A percentile compares a stretch with the other conserved stretches of the same genome.
Evolutionary conservation across 2,329 filamentous ascomycete species (phyloP).

Genomic region (Daldinia eschscholtzii): DNA sequence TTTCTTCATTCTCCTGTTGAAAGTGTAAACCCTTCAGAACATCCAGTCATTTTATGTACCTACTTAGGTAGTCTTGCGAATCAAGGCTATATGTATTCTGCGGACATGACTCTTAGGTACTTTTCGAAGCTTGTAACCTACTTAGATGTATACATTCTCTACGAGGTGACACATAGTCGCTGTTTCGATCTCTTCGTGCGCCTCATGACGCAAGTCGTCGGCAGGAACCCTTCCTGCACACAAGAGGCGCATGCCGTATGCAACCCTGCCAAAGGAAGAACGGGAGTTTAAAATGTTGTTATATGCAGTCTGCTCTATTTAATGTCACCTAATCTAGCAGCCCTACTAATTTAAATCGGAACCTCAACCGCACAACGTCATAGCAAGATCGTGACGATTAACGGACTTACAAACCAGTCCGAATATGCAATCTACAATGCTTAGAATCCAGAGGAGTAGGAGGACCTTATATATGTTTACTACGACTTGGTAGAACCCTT

Average conservation of each 20-base stretch:
- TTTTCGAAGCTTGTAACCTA: not conserved
- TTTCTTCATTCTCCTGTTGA: not conserved
- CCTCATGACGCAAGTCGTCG: slow-evolving; percentile 34
- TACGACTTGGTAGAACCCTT: not conserved
- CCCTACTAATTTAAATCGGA: not conserved
- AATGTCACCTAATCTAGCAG: slow-evolving; percentile 7
- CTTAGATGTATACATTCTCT: not conserved
- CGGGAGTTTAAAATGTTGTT: slow-evolving; percentile 13
- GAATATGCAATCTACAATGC: not conserved
- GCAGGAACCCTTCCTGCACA: slow-evolving; percentile 28
- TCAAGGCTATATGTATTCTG: not conserved
- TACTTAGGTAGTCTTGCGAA: not conserved
- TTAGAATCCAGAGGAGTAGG: not conserved
- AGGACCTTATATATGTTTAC: slow-evolving; percentile 3
- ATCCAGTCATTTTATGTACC: not conserved
- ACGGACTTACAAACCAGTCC: not conserved
- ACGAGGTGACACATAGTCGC: not conserved
- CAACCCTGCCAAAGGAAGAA: slow-evolving; percentile 14
- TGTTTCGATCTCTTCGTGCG: slow-evolving; percentile 16
- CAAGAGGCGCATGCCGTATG: slow-evolving; percentile 20
- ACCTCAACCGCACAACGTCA: not conserved
- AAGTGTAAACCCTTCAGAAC: not conserved
- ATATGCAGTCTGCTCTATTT: slow-evolving; percentile 19
- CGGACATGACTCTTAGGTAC: not conserved
- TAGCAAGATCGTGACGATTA: not conserved